Evolutionary conservation across 2,329 filamentous ascomycete species (phyloP), one percentile per base, ranked within the genome.

Genomic region (Fusarium dlaminii): DNA sequence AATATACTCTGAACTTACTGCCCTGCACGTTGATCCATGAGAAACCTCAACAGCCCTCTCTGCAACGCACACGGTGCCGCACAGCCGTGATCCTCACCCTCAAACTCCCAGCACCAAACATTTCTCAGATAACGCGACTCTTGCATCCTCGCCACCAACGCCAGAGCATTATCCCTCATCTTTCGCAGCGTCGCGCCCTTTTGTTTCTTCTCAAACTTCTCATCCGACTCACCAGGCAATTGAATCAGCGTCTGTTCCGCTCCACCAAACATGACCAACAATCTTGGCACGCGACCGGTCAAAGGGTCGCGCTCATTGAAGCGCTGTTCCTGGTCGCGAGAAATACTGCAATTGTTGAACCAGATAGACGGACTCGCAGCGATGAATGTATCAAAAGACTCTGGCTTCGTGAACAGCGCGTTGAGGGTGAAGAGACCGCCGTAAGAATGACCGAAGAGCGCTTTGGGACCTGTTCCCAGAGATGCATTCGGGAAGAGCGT

Each of bases 381-480:
- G 20, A 87, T 81, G 59, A 83, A 86, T 3, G 80, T 82, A 48
- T 87, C 81, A 63, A 87, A 88, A 3, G 80, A 76, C 5, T 75
- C 73, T 0, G 84, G 82, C 8, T 79, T 77, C 1, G 80, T 84
- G 64, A 85, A 84, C 0, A 87, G 78, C 0, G 83, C 79, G 61
- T 87, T 84, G 0, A 88, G 79, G 6, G 81, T 77, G 48, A 88
- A 87, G 0, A 88, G 75, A 0, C 86, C 86, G 5, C 85, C 86
- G 45, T 85, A 87, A 0, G 86, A 88, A 63, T 88, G 86, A 0
- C 86, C 86, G 34, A 83, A 87, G 3, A 88, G 78, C 1, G 83
- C 86, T 43, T 84, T 84, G n/a, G 81, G 80, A 1, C 78, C 74
- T 17, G 82, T 75, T 75, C 74, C 56, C 79, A 85, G 29, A 66